Conservation (phyloP, 768 basidiomycete genomes). For the Trametopsis cervina region DNA sequence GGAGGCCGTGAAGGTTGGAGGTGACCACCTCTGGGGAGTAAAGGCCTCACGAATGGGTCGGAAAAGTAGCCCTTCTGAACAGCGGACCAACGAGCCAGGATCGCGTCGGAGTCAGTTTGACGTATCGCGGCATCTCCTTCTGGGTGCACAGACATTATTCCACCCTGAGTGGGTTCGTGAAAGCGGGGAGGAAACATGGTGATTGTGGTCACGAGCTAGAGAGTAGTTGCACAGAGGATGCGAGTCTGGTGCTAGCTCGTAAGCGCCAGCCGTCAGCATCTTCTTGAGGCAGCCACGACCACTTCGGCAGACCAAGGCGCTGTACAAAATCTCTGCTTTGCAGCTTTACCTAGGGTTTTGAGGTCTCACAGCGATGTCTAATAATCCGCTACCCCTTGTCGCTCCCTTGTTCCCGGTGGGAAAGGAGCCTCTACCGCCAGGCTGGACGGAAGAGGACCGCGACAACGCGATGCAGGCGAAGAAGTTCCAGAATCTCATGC, state of each 20-base stretch:
- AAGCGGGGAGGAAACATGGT: background rate
- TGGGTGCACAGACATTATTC: constrained; percentile 6
- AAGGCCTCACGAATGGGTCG: constrained; percentile 64
- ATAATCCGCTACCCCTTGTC: constrained; percentile 29
- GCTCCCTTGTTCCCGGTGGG: constrained; percentile 81
- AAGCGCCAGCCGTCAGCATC: too few species aligned
- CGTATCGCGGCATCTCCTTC: constrained; percentile 63
- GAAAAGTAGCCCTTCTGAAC: constrained; percentile 69
- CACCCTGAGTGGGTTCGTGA: background rate
- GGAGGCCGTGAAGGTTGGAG: constrained; percentile 62
- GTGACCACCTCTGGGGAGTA: constrained; percentile 60
- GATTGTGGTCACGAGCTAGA: background rate
- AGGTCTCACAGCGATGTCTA: constrained; percentile 5
- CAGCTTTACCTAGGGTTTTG: too few species aligned
- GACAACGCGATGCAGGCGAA: constrained; percentile 57
- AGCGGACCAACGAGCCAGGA: constrained; percentile 81
- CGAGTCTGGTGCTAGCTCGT: too few species aligned
- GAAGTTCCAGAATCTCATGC: constrained; percentile 71
- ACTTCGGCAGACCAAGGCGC: too few species aligned
- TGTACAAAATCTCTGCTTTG: too few species aligned
- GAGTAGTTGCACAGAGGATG: too few species aligned
- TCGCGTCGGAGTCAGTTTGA: constrained; percentile 77
- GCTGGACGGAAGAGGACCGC: constrained; percentile 75
- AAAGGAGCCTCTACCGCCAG: constrained; percentile 82
- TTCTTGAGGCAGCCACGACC: too few species aligned